These are phyloP conservation scores for Phaeoacremonium minimum DNA, from an alignment of 2,329 filamentous ascomycete genomes.

Conservation along the genomic window DNA sequence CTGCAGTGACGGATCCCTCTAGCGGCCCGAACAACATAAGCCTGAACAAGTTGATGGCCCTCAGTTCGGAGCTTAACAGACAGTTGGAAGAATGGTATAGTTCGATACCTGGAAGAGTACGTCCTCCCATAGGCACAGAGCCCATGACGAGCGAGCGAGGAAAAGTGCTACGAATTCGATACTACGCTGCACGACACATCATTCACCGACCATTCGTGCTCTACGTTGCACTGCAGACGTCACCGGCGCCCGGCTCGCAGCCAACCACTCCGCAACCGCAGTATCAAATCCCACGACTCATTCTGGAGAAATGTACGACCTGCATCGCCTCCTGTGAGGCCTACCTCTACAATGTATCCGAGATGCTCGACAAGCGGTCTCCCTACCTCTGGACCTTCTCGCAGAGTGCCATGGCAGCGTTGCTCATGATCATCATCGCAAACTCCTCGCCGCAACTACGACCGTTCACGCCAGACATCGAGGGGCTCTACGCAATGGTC, in stretches of 20 bases:
- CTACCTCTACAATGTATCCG: slow-evolving; percentile 27
- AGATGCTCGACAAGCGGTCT: slow-evolving; percentile 29
- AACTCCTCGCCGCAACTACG: slow-evolving; percentile 20
- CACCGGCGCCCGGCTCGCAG: slow-evolving; percentile 4
- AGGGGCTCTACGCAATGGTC: slow-evolving; percentile 19
- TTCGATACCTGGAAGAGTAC: slow-evolving; percentile 27
- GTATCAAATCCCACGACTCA: slow-evolving; percentile 14
- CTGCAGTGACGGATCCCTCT: slow-evolving; percentile 11
- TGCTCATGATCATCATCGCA: slow-evolving; percentile 26
- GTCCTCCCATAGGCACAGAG: slow-evolving; percentile 53
- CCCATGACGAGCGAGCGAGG: slow-evolving; percentile 58
- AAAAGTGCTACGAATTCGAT: slow-evolving; percentile 65
- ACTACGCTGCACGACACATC: slow-evolving; percentile 67
- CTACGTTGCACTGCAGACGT: slow-evolving; percentile 17
- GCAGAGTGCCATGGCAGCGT: slow-evolving; percentile 26
- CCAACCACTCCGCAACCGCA: slow-evolving; percentile 2
- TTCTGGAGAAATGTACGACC: slow-evolving; percentile 26
- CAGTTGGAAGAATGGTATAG: slow-evolving; percentile 32
- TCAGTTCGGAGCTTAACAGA: slow-evolving; percentile 29
- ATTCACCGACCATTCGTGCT: slow-evolving; percentile 59
- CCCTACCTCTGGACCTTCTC: slow-evolving; percentile 30
- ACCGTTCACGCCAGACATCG: slow-evolving; percentile 20
- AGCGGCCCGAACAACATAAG: slow-evolving; percentile 16
- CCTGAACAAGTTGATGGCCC: slow-evolving; percentile 21
- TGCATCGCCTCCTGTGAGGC: slow-evolving; percentile 28